Base-by-base conservation (phyloP, 306 rosid genomes). In the Oxytropis ochrocephala region DNA sequence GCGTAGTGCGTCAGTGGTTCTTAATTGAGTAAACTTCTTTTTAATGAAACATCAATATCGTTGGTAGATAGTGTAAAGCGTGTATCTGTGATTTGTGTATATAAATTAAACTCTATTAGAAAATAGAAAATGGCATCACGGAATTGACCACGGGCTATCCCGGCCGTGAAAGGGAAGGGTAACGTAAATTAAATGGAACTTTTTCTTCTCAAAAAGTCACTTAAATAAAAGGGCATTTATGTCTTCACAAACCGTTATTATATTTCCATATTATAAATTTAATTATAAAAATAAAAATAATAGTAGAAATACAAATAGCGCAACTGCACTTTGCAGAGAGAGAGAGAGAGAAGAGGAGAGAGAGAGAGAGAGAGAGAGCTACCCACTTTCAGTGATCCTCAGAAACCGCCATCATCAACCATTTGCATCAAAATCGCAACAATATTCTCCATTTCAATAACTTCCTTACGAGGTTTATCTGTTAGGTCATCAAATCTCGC, bases 381-480 rank as follows among this genome's bases (percentile, higher is more conserved):
- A 56, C 60, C 50, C 48, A 51, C 74, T 19, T 42, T 24, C 53
- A 69, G 18, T 43, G 17, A 56, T 72, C 50, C 64, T 57, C 64
- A 56, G 57, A 72, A 72, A 77, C 69, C 42, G 66, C 16, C 77
- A 49, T 35, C 12, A 19, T 47, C 73, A 60, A 67, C 43, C 29
- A 24, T 24, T 67, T 67, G 14, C 54, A 57, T 69, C 18, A 27
- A 53, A 74, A 76, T 78, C 78, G 58, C 33, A 21, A 57, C 69
- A 14, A 51, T 67, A 35, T 44, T 74, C 0, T 3, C 11, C 21
- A 33, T 36, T 2, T 30, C 54, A 55, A 65, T 47, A 24, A 24
- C 24, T 8, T 55, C 60, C 60, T 7, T 57, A 67, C 78, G 65
- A 72, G 65, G 63, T 48, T 72, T 59, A 44, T 49, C 16, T 73